These are phyloP conservation scores for Lachnum nothofagi DNA, from an alignment of 2,329 filamentous ascomycete genomes.

Conservation along the genomic window DNA sequence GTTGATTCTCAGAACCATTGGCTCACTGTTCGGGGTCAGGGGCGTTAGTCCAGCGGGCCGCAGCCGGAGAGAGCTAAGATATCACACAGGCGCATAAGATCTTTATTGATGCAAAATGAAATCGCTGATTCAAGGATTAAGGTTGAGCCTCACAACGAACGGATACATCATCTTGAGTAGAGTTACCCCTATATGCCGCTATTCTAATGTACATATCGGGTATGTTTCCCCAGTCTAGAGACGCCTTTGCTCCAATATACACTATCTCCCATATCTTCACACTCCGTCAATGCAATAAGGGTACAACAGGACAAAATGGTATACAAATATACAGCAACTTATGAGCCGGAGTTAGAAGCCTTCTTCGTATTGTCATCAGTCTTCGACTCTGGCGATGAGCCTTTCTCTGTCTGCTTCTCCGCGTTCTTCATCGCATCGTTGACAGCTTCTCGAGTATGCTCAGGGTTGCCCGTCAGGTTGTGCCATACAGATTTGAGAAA, in stretches of 20 bases:
- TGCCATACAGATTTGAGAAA: conserved; percentile 94
- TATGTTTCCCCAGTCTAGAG: conserved; percentile 8
- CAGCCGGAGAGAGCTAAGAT: not conserved
- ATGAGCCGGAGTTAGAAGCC: conserved; percentile 9
- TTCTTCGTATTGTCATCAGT: conserved; percentile 24
- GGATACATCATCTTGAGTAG: not conserved
- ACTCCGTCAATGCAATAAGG: conserved; percentile 16
- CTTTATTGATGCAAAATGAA: too few species aligned
- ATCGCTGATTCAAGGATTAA: too few species aligned
- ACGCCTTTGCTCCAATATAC: conserved; percentile 19
- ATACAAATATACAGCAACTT: conserved; percentile 16
- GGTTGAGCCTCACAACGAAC: too few species aligned
- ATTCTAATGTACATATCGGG: conserved; percentile 20
- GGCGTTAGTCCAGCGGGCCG: not conserved
- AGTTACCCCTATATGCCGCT: not conserved
- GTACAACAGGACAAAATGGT: not conserved
- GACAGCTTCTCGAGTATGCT: conserved; percentile 8
- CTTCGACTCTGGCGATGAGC: not conserved
- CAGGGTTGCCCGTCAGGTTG: conserved; percentile 69
- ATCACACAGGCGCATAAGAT: not conserved
- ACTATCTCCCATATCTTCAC: conserved; percentile 11
- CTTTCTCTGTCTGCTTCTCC: not conserved
- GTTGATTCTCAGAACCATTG: not conserved
- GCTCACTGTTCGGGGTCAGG: not conserved
- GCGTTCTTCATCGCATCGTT: conserved; percentile 9